These are phyloP conservation scores for Nicotiana knightiana DNA, from an alignment of 257 asterid species.

Conservation along the genomic window DNA sequence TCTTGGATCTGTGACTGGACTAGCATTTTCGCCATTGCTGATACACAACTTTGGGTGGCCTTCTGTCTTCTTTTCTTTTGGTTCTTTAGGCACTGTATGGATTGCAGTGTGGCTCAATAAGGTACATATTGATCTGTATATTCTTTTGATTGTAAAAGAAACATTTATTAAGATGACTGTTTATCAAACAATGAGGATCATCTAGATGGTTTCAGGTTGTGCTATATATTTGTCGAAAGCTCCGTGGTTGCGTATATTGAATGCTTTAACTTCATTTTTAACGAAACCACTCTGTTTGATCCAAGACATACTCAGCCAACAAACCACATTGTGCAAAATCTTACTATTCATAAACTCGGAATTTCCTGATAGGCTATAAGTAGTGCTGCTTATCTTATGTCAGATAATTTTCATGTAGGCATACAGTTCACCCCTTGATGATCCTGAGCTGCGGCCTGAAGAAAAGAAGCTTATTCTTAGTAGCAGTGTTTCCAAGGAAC, in stretches of 20 bases:
- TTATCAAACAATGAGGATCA: neutral
- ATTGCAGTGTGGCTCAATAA: conserved; percentile 60
- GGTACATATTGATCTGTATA: conserved; percentile 32
- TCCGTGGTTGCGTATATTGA: neutral
- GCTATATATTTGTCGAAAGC: neutral
- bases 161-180: neutral
- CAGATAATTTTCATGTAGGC: conserved; percentile 46
- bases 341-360: neutral
- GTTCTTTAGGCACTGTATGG: conserved; percentile 88
- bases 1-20: conserved; percentile 88
- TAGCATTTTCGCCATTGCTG: conserved; percentile 81
- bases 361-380: neutral
- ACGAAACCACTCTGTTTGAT: neutral
- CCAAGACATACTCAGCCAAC: neutral
- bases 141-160: neutral
- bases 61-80: conserved; percentile 81
- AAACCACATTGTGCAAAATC: neutral
- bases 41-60: conserved; percentile 93
- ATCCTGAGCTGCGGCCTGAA: conserved; percentile 53
- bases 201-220: neutral
- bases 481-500: conserved; percentile 52
- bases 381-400: conserved; percentile 1
- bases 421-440: conserved; percentile 76
- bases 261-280: neutral
- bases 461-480: conserved; percentile 73